These are phyloP conservation scores for Penicillium sp. DNA, from an alignment of 2,329 filamentous ascomycete genomes.

Conservation along the genomic window DNA sequence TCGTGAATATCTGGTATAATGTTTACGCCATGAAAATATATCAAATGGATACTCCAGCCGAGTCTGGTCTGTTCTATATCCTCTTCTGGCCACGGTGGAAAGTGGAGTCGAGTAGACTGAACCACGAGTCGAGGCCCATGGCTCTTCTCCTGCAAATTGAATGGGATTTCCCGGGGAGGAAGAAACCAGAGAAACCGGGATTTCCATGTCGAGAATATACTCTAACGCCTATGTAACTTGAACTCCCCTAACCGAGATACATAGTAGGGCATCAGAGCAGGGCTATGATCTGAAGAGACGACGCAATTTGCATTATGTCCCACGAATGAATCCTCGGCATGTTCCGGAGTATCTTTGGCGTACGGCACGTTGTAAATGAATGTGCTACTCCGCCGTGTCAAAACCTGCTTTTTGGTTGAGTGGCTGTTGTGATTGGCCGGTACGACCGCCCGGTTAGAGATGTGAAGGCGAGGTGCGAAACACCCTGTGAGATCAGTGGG, in stretches of 20 bases:
- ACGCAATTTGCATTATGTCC: not conserved
- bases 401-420: slow-evolving; percentile 28
- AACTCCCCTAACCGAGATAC: too few species aligned
- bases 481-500: not conserved
- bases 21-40: too few species aligned
- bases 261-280: too few species aligned
- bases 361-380: slow-evolving; percentile 11
- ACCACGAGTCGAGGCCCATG: not conserved
- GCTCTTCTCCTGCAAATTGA: not conserved
- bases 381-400: slow-evolving; percentile 8
- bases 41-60: too few species aligned
- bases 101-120: not conserved
- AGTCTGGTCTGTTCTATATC: too few species aligned
- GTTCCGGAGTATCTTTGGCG: not conserved
- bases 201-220: not conserved
- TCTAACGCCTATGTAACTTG: too few species aligned
- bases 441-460: slow-evolving; percentile 20
- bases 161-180: not conserved
- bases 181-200: not conserved
- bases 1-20: too few species aligned
- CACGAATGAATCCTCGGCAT: slow-evolving; percentile 1
- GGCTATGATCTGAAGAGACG: not conserved
- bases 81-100: too few species aligned
- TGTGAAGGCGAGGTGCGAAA: slow-evolving; percentile 2
- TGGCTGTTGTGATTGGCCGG: slow-evolving; percentile 25